These are phyloP conservation scores for Diaporthe batatas DNA, from an alignment of 2,329 filamentous ascomycete species.

Conservation along the genomic window DNA sequence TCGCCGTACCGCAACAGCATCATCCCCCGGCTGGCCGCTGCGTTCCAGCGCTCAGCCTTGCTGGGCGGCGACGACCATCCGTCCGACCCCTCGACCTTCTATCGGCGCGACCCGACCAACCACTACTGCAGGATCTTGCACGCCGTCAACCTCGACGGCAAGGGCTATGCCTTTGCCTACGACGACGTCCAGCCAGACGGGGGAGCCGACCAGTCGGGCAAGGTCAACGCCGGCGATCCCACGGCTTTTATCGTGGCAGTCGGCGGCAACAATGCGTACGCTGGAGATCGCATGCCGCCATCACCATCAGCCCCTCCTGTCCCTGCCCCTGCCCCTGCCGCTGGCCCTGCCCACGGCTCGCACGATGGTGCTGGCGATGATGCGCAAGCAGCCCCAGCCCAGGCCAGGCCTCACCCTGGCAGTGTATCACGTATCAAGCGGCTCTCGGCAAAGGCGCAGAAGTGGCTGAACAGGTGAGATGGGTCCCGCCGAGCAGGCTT, in stretches of 20 bases:
- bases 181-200: slow-evolving; percentile 69
- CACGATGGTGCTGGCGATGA: not conserved
- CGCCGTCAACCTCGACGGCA: slow-evolving; percentile 63
- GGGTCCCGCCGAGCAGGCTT: not conserved
- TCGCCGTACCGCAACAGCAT: slow-evolving; percentile 57
- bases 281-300: slow-evolving; percentile 41
- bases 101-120: slow-evolving; percentile 61
- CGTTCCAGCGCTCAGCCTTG: slow-evolving; percentile 65
- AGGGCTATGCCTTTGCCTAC: slow-evolving; percentile 72
- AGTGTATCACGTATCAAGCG: slow-evolving; percentile 31
- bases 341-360: not conserved
- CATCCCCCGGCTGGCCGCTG: slow-evolving; percentile 63
- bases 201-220: slow-evolving; percentile 67
- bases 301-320: not conserved
- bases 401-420: not conserved
- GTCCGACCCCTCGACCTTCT: slow-evolving; percentile 53
- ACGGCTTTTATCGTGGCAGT: slow-evolving; percentile 63
- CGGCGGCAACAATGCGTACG: slow-evolving; percentile 56
- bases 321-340: slow-evolving; percentile 10
- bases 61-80: slow-evolving; percentile 61
- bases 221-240: slow-evolving; percentile 66
- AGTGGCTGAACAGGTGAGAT: slow-evolving; percentile 30
- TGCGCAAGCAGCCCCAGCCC: not conserved
- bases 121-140: slow-evolving; percentile 72
- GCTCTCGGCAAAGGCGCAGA: slow-evolving; percentile 39